A percentile compares a stretch with the other conserved stretches of the same genome.
Conservation (phyloP, 345 rosid genomes). For the Firmiana major region DNA sequence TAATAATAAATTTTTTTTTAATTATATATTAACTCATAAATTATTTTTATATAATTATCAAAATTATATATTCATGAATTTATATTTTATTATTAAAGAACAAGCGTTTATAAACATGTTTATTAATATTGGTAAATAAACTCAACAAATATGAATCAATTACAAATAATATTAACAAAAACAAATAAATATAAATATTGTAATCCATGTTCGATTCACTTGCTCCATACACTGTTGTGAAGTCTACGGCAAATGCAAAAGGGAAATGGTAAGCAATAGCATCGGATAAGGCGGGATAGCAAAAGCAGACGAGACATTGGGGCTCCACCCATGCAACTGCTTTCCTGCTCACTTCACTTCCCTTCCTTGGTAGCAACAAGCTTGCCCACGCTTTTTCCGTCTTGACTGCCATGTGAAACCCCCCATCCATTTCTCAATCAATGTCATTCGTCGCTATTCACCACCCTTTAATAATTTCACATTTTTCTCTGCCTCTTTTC, state of each 20-base stretch:
- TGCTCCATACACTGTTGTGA: no score
- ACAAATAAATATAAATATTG: no score
- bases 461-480: neutral
- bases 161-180: no score
- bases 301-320: conserved; percentile 11
- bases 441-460: neutral
- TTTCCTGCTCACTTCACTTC: conserved; percentile 1
- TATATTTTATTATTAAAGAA: no score
- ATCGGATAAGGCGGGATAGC: neutral
- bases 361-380: neutral
- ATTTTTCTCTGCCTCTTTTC: neutral
- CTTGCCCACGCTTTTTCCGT: neutral
- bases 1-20: no score
- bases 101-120: no score
- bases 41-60: no score
- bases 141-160: no score
- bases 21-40: no score
- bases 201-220: no score
- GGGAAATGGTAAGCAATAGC: neutral
- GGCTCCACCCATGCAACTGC: conserved; percentile 19
- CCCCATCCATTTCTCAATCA: neutral
- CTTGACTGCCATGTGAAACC: neutral
- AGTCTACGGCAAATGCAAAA: neutral
- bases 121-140: no score
- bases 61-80: no score